Percentiles rank a stretch among this genome's conserved stretches.
These are phyloP conservation scores for Cystoderma amianthinum DNA, from an alignment of 768 basidiomycete species.

Conservation along the genomic window DNA sequence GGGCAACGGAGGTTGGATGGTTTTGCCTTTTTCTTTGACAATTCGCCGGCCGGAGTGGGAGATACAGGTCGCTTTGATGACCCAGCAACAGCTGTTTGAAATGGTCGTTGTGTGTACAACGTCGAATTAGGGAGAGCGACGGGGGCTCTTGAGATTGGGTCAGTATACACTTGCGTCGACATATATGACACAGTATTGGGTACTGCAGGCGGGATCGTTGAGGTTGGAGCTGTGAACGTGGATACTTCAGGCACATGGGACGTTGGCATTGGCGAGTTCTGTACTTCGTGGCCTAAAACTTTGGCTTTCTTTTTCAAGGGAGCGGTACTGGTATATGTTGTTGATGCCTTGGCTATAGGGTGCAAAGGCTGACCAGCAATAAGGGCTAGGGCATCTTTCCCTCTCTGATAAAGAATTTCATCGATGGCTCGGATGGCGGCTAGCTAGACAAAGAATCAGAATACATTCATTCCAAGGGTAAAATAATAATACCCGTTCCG, in stretches of 20 bases:
- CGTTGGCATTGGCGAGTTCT: neutral
- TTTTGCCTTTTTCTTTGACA: conserved; percentile 31
- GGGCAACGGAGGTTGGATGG: conserved; percentile 25
- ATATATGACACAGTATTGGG: no score
- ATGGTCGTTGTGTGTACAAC: neutral
- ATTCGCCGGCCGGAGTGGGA: conserved; percentile 16
- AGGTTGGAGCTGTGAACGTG: no score
- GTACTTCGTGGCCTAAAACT: neutral
- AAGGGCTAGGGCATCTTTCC: conserved; percentile 45
- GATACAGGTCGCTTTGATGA: conserved; percentile 30
- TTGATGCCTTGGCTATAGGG: conserved; percentile 28
- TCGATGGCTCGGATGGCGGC: conserved; percentile 70
- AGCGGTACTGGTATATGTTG: no score
- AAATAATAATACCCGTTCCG: conserved; percentile 44
- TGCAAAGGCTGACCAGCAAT: conserved; percentile 61
- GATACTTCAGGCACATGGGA: conserved; percentile 4
- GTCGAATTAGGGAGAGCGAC: conserved; percentile 1
- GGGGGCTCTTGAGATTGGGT: neutral
- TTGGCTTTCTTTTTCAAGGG: conserved; percentile 14
- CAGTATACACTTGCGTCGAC: no score
- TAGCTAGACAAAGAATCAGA: conserved; percentile 28
- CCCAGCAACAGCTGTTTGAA: conserved; percentile 4
- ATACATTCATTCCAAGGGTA: no score
- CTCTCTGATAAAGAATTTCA: conserved; percentile 47
- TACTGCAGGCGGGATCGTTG: no score